Evolutionary conservation across 768 basidiomycete species (phyloP), one percentile per base, ranked within the genome.

Genomic region (Pleurotus tuber-regium): DNA sequence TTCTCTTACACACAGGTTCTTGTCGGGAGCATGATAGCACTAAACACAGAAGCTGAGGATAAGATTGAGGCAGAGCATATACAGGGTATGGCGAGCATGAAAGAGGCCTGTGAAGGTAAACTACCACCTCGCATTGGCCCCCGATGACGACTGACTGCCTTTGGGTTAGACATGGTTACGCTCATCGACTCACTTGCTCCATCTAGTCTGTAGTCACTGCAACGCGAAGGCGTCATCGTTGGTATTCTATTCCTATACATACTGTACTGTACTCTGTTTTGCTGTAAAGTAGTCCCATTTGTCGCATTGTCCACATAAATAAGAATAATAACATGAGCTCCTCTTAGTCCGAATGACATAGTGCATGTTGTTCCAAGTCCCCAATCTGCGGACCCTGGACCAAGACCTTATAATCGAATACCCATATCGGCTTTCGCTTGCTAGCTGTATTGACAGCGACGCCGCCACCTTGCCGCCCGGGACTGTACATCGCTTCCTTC

Each of bases 361-460:
- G n/a, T 4, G 46, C 46, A 11, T n/a, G 30, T 19, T 35, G n/a
- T n/a, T 33, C 18, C 29, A 19, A 31, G 21, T 48, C 46, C 12
- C 19, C n/a, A 7, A 4, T 35, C 18, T 48, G 29, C 23, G 31
- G 23, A 7, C 18, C 38, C n/a, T n/a, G n/a, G n/a, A n/a, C n/a
- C 23, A 52, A 52, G 28, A 39, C 50, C 43, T 47, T 30, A 53
- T 41, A 50, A 38, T 43, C 52, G 43, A 44, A 29, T 11, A 57
- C 39, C 30, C 50, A 62, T 43, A 31, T 26, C 38, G 14, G 47
- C 35, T 53, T 50, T 38, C 58, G 43, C 24, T 19, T 31, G 18
- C 14, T 10, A 44, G 24, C 42, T 48, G 12, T 42, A 24, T 10
- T 11, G 18, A 19, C 40, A 42, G 7, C 23, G 4, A 14, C 5